These are phyloP conservation scores for Penstemon eatonii DNA, from an alignment of 257 asterid genomes.

Conservation along the genomic window DNA sequence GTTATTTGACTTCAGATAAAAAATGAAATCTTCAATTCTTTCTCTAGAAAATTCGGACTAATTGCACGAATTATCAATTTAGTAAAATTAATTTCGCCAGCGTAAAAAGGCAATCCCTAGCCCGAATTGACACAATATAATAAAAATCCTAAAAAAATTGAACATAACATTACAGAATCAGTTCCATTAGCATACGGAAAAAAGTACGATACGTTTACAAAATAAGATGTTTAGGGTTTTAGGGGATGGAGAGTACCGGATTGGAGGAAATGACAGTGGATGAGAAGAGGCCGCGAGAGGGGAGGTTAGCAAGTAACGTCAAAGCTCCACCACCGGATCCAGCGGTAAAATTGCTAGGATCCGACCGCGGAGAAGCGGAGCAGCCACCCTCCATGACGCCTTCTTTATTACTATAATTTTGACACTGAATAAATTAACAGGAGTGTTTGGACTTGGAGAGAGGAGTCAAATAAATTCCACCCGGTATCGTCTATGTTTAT, in stretches of 20 bases:
- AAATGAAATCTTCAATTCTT: not conserved
- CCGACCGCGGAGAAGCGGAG: slow-evolving; percentile 37
- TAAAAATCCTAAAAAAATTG: not conserved
- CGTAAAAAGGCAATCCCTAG: not conserved
- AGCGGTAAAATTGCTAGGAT: slow-evolving; percentile 25
- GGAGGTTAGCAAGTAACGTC: slow-evolving; percentile 54
- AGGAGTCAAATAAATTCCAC: no score
- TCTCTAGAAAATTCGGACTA: not conserved
- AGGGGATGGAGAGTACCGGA: slow-evolving; percentile 38
- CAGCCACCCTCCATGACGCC: slow-evolving; percentile 40
- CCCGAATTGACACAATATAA: not conserved
- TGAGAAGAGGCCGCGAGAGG: slow-evolving; percentile 69
- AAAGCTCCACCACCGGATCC: slow-evolving; percentile 43
- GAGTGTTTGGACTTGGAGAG: no score
- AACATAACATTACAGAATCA: not conserved
- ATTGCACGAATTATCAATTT: slow-evolving; percentile 3
- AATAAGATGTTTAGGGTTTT: slow-evolving; percentile 22
- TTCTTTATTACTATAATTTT: not conserved
- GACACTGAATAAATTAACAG: no score
- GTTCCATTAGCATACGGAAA: not conserved
- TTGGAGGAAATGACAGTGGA: slow-evolving; percentile 57
- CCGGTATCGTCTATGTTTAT: no score
- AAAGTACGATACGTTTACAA: not conserved
- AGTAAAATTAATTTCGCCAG: not conserved
- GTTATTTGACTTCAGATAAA: not conserved